These are phyloP conservation scores for Lachancea fermentati DNA, from an alignment of 805 yeast genomes.

Conservation along the genomic window DNA sequence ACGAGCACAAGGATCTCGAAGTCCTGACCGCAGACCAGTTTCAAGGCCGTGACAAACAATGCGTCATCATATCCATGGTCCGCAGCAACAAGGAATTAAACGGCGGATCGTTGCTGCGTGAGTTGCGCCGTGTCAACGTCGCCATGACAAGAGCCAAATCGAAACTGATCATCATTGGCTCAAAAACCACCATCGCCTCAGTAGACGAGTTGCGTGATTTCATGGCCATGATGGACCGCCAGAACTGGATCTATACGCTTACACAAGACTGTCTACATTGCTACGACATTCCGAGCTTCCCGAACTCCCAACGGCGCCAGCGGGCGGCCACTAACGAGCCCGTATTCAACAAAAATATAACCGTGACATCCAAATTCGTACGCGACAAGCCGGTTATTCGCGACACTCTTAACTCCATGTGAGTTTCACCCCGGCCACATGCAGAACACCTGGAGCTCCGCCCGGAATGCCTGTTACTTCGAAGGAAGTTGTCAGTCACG, in stretches of 20 bases:
- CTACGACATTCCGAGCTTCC: conserved; percentile 29
- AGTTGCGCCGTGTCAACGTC: conserved; percentile 90
- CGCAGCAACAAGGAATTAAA: conserved; percentile 61
- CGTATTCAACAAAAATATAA: conserved; percentile 9
- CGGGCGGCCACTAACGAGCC: not conserved
- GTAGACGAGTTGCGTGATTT: conserved; percentile 39
- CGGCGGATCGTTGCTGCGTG: conserved; percentile 75
- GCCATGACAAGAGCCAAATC: conserved; percentile 87
- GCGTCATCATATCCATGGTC: conserved; percentile 84
- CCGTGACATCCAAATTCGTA: conserved; percentile 13
- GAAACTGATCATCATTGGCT: conserved; percentile 80
- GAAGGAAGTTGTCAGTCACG: no score
- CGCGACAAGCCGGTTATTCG: conserved; percentile 21
- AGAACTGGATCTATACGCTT: conserved; percentile 60
- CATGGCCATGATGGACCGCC: conserved; percentile 47
- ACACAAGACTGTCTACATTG: conserved; percentile 39
- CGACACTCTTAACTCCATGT: conserved; percentile 13
- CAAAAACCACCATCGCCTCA: conserved; percentile 46
- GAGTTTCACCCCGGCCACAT: not conserved
- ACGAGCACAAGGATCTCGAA: conserved; percentile 46
- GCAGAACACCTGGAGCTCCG: not conserved
- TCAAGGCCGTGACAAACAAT: conserved; percentile 94
- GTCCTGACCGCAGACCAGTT: conserved; percentile 90
- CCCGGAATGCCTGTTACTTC: no score
- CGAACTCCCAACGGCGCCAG: not conserved